These are phyloP conservation scores for Prunus dulcis DNA, from an alignment of 306 rosid species.

Conservation along the genomic window DNA sequence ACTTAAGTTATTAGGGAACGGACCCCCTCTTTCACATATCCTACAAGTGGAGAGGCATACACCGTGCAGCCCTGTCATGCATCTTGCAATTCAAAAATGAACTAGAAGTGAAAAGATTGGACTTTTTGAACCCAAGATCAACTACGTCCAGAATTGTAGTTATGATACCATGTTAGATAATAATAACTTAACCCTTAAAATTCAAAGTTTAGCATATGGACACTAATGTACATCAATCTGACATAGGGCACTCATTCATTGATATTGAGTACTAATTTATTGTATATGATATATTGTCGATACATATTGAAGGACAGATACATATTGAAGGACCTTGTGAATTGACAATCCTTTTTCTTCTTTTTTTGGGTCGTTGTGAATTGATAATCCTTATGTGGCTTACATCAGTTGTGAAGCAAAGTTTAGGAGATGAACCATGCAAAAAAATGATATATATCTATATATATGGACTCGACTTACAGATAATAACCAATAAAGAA, in stretches of 20 bases:
- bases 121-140: not conserved
- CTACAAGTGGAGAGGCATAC: not conserved
- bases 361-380: not conserved
- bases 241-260: not conserved
- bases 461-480: not conserved
- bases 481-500: not conserved
- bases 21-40: not conserved
- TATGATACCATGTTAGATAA: not conserved
- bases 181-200: not conserved
- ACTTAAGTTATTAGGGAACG: not conserved
- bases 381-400: conserved; percentile 28
- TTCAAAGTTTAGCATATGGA: not conserved
- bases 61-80: not conserved
- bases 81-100: not conserved
- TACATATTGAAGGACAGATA: not conserved
- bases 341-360: not conserved
- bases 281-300: not conserved
- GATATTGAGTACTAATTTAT: not conserved
- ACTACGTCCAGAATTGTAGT: not conserved
- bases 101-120: not conserved
- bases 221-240: not conserved
- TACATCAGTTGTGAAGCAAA: not conserved
- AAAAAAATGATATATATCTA: not conserved
- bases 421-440: not conserved
- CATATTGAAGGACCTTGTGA: not conserved